These are phyloP conservation scores for Prunus mume DNA, from an alignment of 306 rosid species.

Conservation along the genomic window DNA sequence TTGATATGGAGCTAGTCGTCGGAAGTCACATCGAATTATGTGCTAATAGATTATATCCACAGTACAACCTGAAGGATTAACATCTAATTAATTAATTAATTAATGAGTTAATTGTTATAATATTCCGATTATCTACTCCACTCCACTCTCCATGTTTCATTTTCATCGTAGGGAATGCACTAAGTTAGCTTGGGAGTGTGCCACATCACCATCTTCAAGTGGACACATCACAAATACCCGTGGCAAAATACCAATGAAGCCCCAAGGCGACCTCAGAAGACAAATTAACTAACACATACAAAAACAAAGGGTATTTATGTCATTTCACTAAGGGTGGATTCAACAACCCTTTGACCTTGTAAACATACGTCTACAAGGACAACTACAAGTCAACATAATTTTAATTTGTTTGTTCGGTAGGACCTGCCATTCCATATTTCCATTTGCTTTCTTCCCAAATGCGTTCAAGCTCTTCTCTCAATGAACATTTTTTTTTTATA, in stretches of 20 bases:
- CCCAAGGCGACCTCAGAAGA: background rate
- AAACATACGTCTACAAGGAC: background rate
- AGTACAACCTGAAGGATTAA: background rate
- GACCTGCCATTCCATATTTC: constrained; percentile 36
- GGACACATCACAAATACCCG: background rate
- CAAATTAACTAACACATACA: background rate
- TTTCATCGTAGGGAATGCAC: background rate
- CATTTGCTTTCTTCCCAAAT: constrained; percentile 11
- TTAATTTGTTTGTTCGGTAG: constrained; percentile 41
- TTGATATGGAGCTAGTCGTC: background rate
- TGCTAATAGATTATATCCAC: background rate
- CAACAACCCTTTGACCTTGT: constrained; percentile 11
- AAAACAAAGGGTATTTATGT: constrained; percentile 7
- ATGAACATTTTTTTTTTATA: background rate
- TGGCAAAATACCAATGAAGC: background rate
- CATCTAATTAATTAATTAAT: background rate
- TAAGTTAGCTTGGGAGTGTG: background rate
- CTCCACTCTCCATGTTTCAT: background rate
- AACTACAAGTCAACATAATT: constrained; percentile 42
- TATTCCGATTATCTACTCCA: background rate
- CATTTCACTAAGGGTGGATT: background rate
- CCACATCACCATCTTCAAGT: background rate
- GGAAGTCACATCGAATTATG: background rate
- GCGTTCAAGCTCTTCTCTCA: constrained; percentile 10
- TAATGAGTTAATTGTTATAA: background rate